phyloP scores from a whole-genome alignment of 2,329 filamentous ascomycete genomes.

The Colletotrichum caudatum region DNA sequence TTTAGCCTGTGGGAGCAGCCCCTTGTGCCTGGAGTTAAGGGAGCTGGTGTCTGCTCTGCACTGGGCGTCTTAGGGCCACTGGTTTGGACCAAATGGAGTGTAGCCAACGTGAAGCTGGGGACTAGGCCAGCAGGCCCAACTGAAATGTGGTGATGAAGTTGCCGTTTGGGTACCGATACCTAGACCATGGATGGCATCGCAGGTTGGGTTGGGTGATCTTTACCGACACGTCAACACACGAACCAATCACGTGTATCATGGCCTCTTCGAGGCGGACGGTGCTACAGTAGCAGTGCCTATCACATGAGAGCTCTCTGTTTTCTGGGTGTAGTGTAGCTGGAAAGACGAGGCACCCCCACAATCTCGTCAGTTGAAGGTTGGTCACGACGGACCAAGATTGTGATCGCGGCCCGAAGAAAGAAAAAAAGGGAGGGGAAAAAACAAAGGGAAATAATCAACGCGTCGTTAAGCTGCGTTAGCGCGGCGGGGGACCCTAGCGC shows the following conservation, averaged over 20 bases:
- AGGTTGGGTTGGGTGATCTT: conserved; percentile 14
- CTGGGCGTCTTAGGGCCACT: conserved; percentile 12
- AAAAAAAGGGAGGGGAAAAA: neutral
- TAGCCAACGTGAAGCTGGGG: neutral
- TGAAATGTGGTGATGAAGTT: conserved; percentile 24
- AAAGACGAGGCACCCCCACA: conserved; percentile 23
- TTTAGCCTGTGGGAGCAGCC: conserved; percentile 36
- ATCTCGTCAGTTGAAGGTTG: conserved; percentile 26
- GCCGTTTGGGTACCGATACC: conserved; percentile 14
- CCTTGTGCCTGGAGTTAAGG: conserved; percentile 24
- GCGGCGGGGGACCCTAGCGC: conserved; percentile 24
- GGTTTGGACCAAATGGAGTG: conserved; percentile 10
- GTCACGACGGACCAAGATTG: conserved; percentile 15
- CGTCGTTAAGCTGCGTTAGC: conserved; percentile 39
- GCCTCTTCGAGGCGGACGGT: conserved; percentile 22
- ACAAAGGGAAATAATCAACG: conserved; percentile 11
- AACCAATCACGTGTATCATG: neutral
- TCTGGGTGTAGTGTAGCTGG: conserved; percentile 27
- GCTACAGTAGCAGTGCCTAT: conserved; percentile 19
- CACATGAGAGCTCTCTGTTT: conserved; percentile 28
- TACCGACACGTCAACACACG: conserved; percentile 6
- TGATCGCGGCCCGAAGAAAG: conserved; percentile 5
- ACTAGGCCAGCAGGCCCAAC: conserved; percentile 8
- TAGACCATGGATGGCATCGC: neutral
- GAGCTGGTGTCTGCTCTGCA: conserved; percentile 16